These are phyloP conservation scores for Aquilaria agallochum DNA, from an alignment of 441 rosid genomes.

Conservation along the genomic window DNA sequence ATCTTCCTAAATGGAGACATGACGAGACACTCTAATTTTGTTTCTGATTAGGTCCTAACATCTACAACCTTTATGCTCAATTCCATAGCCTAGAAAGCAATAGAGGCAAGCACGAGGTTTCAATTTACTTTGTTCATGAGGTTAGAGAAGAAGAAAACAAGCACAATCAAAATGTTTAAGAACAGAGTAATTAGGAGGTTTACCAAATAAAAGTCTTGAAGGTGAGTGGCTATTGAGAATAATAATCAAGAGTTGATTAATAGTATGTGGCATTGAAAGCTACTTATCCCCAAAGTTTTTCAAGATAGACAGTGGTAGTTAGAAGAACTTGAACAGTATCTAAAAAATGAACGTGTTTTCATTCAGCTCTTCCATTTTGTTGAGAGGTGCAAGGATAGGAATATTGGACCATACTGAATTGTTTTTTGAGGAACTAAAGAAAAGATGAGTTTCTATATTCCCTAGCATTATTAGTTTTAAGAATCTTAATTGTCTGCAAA, in stretches of 20 bases:
- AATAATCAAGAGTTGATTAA: too few relatives aligned
- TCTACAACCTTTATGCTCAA: too few relatives aligned
- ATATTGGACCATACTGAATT: background rate
- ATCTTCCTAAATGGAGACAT: too few relatives aligned
- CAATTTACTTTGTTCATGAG: background rate
- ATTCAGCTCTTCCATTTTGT: background rate
- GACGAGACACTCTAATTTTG: too few relatives aligned
- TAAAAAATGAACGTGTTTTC: background rate
- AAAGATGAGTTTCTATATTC: background rate
- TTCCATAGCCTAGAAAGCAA: too few relatives aligned
- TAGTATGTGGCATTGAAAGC: background rate
- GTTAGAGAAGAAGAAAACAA: background rate
- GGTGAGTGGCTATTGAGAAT: too few relatives aligned
- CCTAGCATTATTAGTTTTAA: slow-evolving; percentile 1
- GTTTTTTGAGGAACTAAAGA: background rate
- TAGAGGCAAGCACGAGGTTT: too few relatives aligned
- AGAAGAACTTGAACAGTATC: background rate
- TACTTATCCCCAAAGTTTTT: background rate
- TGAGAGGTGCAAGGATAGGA: background rate
- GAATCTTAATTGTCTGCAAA: background rate
- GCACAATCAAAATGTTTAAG: too few relatives aligned
- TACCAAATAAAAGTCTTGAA: background rate
- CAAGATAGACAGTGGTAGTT: background rate
- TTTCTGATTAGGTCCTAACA: too few relatives aligned
- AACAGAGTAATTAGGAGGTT: background rate